Base-by-base conservation (phyloP, 1,284 basidiomycete species). In the Laetiporus sulphureus region DNA sequence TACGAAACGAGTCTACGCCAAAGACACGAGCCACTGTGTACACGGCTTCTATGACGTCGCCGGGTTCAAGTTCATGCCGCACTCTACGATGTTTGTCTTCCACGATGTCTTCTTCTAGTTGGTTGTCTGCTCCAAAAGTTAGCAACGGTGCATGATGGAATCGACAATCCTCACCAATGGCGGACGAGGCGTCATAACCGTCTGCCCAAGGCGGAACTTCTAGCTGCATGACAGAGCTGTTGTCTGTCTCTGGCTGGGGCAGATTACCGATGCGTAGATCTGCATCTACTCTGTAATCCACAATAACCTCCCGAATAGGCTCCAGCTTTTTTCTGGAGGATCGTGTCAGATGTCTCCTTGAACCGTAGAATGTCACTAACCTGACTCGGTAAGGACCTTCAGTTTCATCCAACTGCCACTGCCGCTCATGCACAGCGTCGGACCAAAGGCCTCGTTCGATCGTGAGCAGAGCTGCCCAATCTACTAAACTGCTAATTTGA, bases 31-130 rank as follows among this genome's bases (percentile, higher is more conserved):
- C 85, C 36, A 93, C 87, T 18, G 91, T 94, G 46, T 74, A 75
- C 2, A 91, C 85, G n/a, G 87, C 89, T 53, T 95, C 90, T 30
- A 97, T 91, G 2, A 91, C 75, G 59, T 98, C 94, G 3, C 90
- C 90, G 11, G 85, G 78, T 56, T 94, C 88, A 18, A 97, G 72
- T 59, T 91, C 82, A 67, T 95, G 83, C 58, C 91, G 71, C 25
- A 89, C 73, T 57, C 85, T 67, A 41, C 86, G 69, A 55, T 85
- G 79, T 47, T 87, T 89, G 58, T 89, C 87, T 34, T 91, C 86
- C 1, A 72, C 63, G 25, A 87, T 71, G 27, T 88, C 85, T 48
- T 90, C 86, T 2, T 73, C 71, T 22, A 86, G 65, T 36, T 79
- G 69, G 45, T 76, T 73, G 65, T 54, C 50, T 41, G 30, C 41